Base-by-base conservation (phyloP, 371 early-diverging fungal genomes). In the Mucor plumbeus region DNA sequence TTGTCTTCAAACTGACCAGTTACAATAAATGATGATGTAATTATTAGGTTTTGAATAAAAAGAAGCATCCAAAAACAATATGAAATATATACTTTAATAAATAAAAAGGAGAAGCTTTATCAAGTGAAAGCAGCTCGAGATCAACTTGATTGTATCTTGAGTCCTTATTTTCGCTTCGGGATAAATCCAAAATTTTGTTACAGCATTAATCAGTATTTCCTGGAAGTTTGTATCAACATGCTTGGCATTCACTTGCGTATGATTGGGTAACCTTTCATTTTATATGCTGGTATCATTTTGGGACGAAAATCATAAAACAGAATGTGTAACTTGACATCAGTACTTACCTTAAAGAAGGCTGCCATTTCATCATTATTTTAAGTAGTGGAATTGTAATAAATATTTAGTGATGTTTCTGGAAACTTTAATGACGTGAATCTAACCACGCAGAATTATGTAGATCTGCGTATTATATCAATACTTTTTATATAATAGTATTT, bases 311-410 rank as follows among this genome's bases (percentile, higher is more conserved):
- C 47, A 47, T 19, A 47, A 47, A 19, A 1, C 47, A 26, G 26
- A 47, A 17, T 3, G 47, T 47, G 47, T 47, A 47, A 47, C 47
- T 47, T 47, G 47, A 47, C 47, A 47, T 47, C 47, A 47, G 47
- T 47, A 26, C 26, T 26, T 26, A 3, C 1, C 26, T 1, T 26
- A 26, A 26, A 26, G 1, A 3, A 26, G 26, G 26, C 21, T 47
- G 19, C 17, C 47, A 47, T 47, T 47, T 47, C 47, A 47, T 47
- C 47, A 47, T 47, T 47, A 9, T 8, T 4, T 1, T 26, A 3
- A 26, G 1, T 26, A 26, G 26, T 26, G 26, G 3, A 7, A 38
- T 38, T 7, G 47, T 19, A 44, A 17, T 15, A 3, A 17, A 44
- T 17, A 17, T 1, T 17, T 44, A 17, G 44, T 44, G 44, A 19